A percentile compares a stretch with the other conserved stretches of the same genome.
Evolutionary conservation across 768 basidiomycete species (phyloP).

Genomic region (Mycena maculata): DNA sequence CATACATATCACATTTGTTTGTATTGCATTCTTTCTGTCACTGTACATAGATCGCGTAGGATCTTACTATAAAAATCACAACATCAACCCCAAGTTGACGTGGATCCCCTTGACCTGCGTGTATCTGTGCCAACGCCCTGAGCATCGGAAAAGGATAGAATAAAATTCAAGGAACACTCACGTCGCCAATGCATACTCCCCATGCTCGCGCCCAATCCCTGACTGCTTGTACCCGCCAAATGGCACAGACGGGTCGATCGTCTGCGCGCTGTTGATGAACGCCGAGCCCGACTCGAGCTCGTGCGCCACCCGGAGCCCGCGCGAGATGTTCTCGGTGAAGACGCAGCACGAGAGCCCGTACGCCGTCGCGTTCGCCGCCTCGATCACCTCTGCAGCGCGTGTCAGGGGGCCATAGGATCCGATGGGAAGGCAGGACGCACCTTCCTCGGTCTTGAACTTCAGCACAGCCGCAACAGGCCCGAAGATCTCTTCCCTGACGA

Average conservation of each 20-base stretch:
- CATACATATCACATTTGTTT: too few species aligned
- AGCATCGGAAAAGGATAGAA: too few species aligned
- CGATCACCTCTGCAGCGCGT: constrained; percentile 62
- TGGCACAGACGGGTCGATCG: constrained; percentile 69
- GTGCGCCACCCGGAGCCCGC: constrained; percentile 79
- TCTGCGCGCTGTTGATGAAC: constrained; percentile 62
- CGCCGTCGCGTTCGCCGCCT: constrained; percentile 84
- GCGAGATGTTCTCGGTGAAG: constrained; percentile 82
- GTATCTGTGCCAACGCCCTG: constrained; percentile 67
- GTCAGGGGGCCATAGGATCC: neutral
- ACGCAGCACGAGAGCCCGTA: constrained; percentile 93
- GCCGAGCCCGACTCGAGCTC: constrained; percentile 74
- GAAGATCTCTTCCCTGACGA: constrained; percentile 77
- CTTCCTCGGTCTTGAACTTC: constrained; percentile 71
- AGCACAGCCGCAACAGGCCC: constrained; percentile 79
- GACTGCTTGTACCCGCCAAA: constrained; percentile 91
- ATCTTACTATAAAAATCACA: constrained; percentile 11
- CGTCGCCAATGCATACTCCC: constrained; percentile 79
- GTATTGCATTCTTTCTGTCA: too few species aligned
- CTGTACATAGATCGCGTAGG: too few species aligned
- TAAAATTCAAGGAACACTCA: constrained; percentile 42
- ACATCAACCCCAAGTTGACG: constrained; percentile 59
- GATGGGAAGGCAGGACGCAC: constrained; percentile 32
- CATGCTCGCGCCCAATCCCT: constrained; percentile 86
- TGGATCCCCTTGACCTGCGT: constrained; percentile 79